Evolutionary conservation across 306 rosid species (phyloP).

Genomic region (Hippophae tibetana): DNA sequence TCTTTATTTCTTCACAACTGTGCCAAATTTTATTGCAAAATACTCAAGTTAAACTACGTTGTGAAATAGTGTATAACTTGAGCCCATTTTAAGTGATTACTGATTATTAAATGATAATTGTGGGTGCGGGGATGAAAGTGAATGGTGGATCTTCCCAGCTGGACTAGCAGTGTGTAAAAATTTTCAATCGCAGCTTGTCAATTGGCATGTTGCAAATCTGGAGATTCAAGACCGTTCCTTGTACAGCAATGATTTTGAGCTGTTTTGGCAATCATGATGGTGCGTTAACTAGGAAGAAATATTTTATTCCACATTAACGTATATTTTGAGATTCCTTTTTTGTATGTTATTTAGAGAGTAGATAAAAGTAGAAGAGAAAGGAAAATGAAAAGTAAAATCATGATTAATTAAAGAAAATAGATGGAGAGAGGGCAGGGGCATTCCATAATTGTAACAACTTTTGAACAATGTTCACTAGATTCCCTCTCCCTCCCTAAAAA

Average conservation of each 20-base stretch:
- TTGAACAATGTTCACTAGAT: conserved; percentile 26
- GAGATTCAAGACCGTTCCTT: conserved; percentile 99
- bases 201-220: conserved; percentile 95
- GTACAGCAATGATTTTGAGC: conserved; percentile 90
- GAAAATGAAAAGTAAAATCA: conserved; percentile 26
- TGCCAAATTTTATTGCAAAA: no score
- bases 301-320: conserved; percentile 35
- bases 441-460: conserved; percentile 40
- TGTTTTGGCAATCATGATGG: conserved; percentile 91
- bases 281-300: conserved; percentile 21
- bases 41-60: no score
- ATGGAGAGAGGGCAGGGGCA: conserved; percentile 24
- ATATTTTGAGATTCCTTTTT: conserved; percentile 18
- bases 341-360: conserved; percentile 29
- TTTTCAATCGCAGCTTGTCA: conserved; percentile 80
- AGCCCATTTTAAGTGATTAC: background rate
- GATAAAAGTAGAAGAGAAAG: conserved; percentile 42
- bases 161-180: conserved; percentile 82
- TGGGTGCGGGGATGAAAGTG: conserved; percentile 87
- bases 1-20: no score
- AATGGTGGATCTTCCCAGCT: conserved; percentile 92
- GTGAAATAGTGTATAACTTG: no score
- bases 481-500: no score
- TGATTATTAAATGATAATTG: background rate
- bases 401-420: conserved; percentile 22